Base-by-base conservation (phyloP, 2,329 filamentous ascomycete species). In the Aspergillus texensis region DNA sequence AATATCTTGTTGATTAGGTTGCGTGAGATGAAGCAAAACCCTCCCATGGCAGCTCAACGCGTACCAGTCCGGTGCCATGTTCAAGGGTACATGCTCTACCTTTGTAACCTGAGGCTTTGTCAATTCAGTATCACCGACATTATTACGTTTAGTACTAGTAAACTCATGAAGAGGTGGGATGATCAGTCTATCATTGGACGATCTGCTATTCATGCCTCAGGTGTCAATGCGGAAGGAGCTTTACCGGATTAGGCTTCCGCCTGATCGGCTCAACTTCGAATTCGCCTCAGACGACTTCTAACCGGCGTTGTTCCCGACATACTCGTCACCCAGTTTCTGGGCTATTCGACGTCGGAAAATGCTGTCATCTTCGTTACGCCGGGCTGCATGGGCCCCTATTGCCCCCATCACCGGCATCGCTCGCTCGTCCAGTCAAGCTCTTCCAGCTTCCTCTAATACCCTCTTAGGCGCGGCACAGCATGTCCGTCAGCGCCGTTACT, bases 301-400 rank as follows among this genome's bases (percentile, higher is more conserved):
- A 30, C 59, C 64, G 60, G 62, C 67, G 70, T 72, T 70, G 67
- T 67, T 67, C 68, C 68, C 68, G 64, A 66, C 72, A 69, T 68
- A 66, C 64, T 69, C 64, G 57, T 66, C 57, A 63, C 62, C 62
- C 69, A 71, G 65, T 62, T 63, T 52, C 69, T 73, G 71, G 72
- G 73, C 66, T 60, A 58, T 65, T 46, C 60, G 56, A 61, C 67
- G 67, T 57, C 46, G 39, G 36, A 75, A 65, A 61, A 83, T 83
- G 80, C 72, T 82, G 68, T 78, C 80, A 55, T 80, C 78, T 59
- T 82, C 81, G 55, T 67, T 82, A 71, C 79, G 80, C 72, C 78
- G 79, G 70, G 79, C 77, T 64, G 79, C 76, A 68, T 79, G 80
- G 72, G 71, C 76, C 63, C 72, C 77, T 45, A 71, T 73, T 61